Conservation (phyloP, 257 asterid species). For the Ajuga chamaepitys region DNA sequence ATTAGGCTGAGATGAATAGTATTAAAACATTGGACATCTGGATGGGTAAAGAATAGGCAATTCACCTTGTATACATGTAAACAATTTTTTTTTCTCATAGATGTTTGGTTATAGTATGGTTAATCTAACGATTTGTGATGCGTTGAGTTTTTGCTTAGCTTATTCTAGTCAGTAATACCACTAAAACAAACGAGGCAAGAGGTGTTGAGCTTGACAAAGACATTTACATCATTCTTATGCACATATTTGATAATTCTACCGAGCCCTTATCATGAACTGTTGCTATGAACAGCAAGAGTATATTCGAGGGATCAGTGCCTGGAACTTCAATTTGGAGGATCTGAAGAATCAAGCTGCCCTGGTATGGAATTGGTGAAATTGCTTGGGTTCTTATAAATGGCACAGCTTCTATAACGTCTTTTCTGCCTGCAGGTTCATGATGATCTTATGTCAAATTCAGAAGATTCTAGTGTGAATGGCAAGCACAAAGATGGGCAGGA, state of each 20-base stretch:
- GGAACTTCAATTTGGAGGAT: constrained; percentile 94
- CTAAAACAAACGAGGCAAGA: not conserved
- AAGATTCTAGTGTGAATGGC: constrained; percentile 36
- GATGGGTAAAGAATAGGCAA: not conserved
- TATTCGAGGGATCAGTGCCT: constrained; percentile 91
- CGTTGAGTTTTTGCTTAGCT: no score
- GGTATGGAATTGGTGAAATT: constrained; percentile 32
- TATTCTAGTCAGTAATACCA: no score
- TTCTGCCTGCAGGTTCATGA: constrained; percentile 57
- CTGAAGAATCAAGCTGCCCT: constrained; percentile 86
- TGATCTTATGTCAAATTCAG: constrained; percentile 42
- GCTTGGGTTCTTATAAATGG: constrained; percentile 5
- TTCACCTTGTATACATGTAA: no score
- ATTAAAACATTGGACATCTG: not conserved
- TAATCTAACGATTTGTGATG: not conserved
- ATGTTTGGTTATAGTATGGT: not conserved
- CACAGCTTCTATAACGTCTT: not conserved
- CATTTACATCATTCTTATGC: constrained; percentile 5
- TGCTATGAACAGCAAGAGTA: constrained; percentile 74
- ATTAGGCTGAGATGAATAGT: not conserved
- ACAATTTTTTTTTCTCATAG: no score
- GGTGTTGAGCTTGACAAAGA: not conserved
- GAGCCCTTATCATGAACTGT: constrained; percentile 3
- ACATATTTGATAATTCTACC: constrained; percentile 1
- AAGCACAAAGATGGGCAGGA: constrained; percentile 35